A percentile compares a stretch with the other conserved stretches of the same genome.
phyloP scores from a whole-genome alignment of 805 yeast genomes.

The Saturnispora galanensis region DNA sequence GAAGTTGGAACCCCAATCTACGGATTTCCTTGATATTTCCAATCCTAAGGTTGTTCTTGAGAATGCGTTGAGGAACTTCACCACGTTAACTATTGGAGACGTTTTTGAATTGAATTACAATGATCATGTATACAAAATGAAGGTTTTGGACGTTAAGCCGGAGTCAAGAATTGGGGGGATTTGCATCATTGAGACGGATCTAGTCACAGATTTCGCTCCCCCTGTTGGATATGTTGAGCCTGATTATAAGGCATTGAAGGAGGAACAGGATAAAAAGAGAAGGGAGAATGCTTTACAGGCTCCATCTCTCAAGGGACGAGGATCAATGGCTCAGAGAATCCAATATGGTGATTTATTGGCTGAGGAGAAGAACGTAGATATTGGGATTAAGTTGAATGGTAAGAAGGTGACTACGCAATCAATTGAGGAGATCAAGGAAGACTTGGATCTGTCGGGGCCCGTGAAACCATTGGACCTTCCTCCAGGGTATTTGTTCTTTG shows the following conservation, averaged over 20 bases:
- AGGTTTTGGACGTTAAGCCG: slow-evolving; percentile 82
- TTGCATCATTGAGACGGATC: slow-evolving; percentile 93
- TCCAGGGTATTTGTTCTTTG: slow-evolving; percentile 83
- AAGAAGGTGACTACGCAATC: slow-evolving; percentile 25
- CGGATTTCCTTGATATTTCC: slow-evolving; percentile 82
- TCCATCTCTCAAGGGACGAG: slow-evolving; percentile 31
- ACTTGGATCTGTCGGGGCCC: slow-evolving; percentile 38
- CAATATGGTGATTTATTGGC: slow-evolving; percentile 53
- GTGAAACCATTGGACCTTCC: slow-evolving; percentile 71
- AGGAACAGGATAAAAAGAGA: slow-evolving; percentile 30
- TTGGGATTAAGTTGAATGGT: slow-evolving; percentile 67
- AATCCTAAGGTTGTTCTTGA: slow-evolving; percentile 97
- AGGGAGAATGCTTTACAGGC: slow-evolving; percentile 30
- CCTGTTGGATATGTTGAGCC: slow-evolving; percentile 98
- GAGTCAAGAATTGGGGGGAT: slow-evolving; percentile 55
- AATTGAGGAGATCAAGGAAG: slow-evolving; percentile 21
- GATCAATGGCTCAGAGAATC: slow-evolving; percentile 69
- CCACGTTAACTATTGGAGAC: slow-evolving; percentile 79
- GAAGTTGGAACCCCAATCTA: slow-evolving; percentile 90
- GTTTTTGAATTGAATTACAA: slow-evolving; percentile 79
- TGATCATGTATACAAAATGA: slow-evolving; percentile 65
- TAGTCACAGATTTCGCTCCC: slow-evolving; percentile 96
- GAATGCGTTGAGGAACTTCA: slow-evolving; percentile 80
- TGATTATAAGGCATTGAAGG: slow-evolving; percentile 38
- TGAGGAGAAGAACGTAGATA: slow-evolving; percentile 36